Base-by-base conservation (phyloP, 2,329 filamentous ascomycete genomes). In the Ophiocordyceps sinensis region DNA sequence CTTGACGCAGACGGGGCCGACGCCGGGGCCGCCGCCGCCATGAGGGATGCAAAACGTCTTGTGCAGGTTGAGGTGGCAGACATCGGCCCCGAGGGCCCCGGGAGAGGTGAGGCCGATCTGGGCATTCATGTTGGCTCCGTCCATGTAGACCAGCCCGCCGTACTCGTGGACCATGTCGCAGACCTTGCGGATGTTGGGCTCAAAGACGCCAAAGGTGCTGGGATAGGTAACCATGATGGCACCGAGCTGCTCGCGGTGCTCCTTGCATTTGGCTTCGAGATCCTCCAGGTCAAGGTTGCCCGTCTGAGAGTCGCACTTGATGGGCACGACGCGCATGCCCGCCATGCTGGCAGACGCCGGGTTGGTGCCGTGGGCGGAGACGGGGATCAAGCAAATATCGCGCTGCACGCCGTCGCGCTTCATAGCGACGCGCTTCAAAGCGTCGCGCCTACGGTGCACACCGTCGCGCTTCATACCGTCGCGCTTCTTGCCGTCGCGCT, bases 21-120 rank as follows among this genome's bases (percentile, higher is more conserved):
- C 85, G 53, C 89, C 89, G 10, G 89, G 89, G 14, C 89, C 89
- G 49, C 89, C 89, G 47, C 89, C 89, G 42, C 89, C 89, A 62
- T 96, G 89, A 37, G 89, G 89, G 54, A 96, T 96, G 60, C 89
- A 96, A 71, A 96, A 96, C 3, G 89, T 96, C 75, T 96, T 96
- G 76, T 96, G 89, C 35, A 96, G 73, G 64, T 96, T 96, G 45
- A 96, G 71, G 67, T 95, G 89, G 73, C 89, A 96, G 32, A 95
- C 88, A 58, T 96, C 89, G 28, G 89, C 89, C 17, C 89, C 89
- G 50, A 96, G 94, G 60, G 93, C 87, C 32, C 89, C 89, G 2
- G 89, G 89, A 1, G 86, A 94, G 67, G 86, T 94, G 11, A 96
- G 74, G 12, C 89, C 89, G 48, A 96, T 95, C 63, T 96, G 89